Percentiles rank a stretch among this genome's conserved stretches.
Conservation (phyloP, 2,329 filamentous ascomycete species). For the Talaromyces sp. region DNA sequence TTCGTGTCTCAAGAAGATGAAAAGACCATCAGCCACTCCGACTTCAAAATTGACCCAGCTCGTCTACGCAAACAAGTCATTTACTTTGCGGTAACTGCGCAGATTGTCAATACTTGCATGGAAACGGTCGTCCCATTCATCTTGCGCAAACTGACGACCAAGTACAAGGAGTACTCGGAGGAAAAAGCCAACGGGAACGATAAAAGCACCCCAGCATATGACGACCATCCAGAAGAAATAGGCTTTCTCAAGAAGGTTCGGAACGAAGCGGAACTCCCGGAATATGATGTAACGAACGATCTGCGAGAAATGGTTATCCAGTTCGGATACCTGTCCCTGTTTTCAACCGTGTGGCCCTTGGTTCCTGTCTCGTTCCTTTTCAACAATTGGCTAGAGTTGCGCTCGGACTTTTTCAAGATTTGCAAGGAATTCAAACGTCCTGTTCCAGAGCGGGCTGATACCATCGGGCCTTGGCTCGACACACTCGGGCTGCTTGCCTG, state of each 20-base stretch:
- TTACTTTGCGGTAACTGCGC: conserved; percentile 93
- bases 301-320: conserved; percentile 93
- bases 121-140: conserved; percentile 82
- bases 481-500: conserved; percentile 85
- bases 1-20: conserved; percentile 73
- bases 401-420: conserved; percentile 93
- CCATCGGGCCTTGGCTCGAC: conserved; percentile 91
- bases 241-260: conserved; percentile 79
- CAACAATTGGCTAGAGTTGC: conserved; percentile 95
- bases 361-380: conserved; percentile 83
- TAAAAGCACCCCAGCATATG: conserved; percentile 20
- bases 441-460: conserved; percentile 83
- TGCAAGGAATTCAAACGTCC: conserved; percentile 84
- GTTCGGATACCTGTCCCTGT: conserved; percentile 84
- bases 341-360: conserved; percentile 90
- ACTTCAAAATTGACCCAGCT: conserved; percentile 79
- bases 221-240: conserved; percentile 73
- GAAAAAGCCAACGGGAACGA: conserved; percentile 20
- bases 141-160: conserved; percentile 73
- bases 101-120: conserved; percentile 81
- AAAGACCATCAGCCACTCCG: conserved; percentile 44
- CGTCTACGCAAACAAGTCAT: conserved; percentile 88
- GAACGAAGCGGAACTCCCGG: conserved; percentile 73
- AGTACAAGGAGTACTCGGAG: conserved; percentile 50
- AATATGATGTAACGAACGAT: conserved; percentile 89